phyloP scores from a whole-genome alignment of 2,329 filamentous ascomycete species.

The Coniochaeta sp. region DNA sequence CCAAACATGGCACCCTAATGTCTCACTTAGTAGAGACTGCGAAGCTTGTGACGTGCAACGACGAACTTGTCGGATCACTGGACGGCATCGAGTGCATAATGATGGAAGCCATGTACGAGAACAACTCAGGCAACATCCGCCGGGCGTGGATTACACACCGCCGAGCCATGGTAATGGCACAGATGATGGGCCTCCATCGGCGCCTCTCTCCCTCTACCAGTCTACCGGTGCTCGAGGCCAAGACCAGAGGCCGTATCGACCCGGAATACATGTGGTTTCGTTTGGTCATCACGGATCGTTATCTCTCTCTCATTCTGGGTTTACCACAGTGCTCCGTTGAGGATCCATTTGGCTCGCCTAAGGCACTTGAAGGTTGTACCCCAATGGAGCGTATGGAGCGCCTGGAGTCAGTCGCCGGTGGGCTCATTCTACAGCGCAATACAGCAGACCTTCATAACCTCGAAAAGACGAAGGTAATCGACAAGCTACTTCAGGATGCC shows the following conservation, averaged over 20 bases:
- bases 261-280: slow-evolving; percentile 36
- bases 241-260: slow-evolving; percentile 18
- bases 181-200: slow-evolving; percentile 1
- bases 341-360: slow-evolving; percentile 15
- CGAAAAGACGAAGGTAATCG: slow-evolving; percentile 23
- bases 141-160: slow-evolving; percentile 35
- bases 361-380: slow-evolving; percentile 18
- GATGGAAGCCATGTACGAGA: slow-evolving; percentile 35
- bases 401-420: slow-evolving; percentile 22
- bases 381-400: slow-evolving; percentile 27
- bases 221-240: slow-evolving; percentile 17
- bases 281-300: slow-evolving; percentile 35
- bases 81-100: slow-evolving; percentile 42
- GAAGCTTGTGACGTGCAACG: slow-evolving; percentile 33
- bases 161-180: slow-evolving; percentile 26
- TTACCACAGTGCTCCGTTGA: slow-evolving; percentile 30
- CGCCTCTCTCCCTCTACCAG: slow-evolving; percentile 8
- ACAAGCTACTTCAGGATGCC: slow-evolving; percentile 27
- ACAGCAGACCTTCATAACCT: slow-evolving; percentile 19
- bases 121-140: slow-evolving; percentile 36
- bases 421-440: slow-evolving; percentile 24
- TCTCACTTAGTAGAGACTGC: slow-evolving; percentile 18
- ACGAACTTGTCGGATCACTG: slow-evolving; percentile 34
- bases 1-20: slow-evolving; percentile 13
- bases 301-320: slow-evolving; percentile 38